Conservation (phyloP, 2,329 filamentous ascomycete species). For the Pseudocercospora crystallina region DNA sequence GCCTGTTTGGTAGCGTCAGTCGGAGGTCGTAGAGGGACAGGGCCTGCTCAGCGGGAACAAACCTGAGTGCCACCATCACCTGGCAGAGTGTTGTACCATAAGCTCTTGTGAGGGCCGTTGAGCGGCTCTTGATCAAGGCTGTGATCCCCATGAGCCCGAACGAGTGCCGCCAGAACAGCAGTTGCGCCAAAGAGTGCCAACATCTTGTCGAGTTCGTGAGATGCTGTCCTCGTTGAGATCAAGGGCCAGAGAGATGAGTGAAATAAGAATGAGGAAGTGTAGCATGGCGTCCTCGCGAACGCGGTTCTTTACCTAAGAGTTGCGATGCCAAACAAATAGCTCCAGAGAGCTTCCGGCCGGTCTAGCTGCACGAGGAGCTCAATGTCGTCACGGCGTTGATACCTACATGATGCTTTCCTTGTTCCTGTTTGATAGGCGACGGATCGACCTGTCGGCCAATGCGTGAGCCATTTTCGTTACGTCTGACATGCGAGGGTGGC, state of each 20-base stretch:
- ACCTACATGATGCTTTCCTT: conserved; percentile 19
- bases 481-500: conserved; percentile 12
- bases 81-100: conserved; percentile 82
- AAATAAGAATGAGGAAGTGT: conserved; percentile 4
- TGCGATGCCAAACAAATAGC: conserved; percentile 6
- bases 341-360: conserved; percentile 13
- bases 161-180: conserved; percentile 47
- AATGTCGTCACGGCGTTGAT: conserved; percentile 15
- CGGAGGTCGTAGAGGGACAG: background rate
- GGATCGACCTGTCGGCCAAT: conserved; percentile 1
- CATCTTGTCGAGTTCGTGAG: conserved; percentile 18
- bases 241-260: background rate
- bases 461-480: conserved; percentile 16
- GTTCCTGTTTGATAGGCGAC: conserved; percentile 24
- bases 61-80: conserved; percentile 84
- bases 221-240: background rate
- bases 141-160: conserved; percentile 57
- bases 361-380: conserved; percentile 9
- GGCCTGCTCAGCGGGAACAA: background rate
- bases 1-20: conserved; percentile 53
- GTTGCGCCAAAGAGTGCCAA: conserved; percentile 24
- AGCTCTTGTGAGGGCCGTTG: conserved; percentile 66
- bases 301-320: conserved; percentile 19
- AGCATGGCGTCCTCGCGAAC: conserved; percentile 2
- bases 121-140: conserved; percentile 59